phyloP scores from a whole-genome alignment of 2,329 filamentous ascomycete species.

The Cordyceps cateniannulata region DNA sequence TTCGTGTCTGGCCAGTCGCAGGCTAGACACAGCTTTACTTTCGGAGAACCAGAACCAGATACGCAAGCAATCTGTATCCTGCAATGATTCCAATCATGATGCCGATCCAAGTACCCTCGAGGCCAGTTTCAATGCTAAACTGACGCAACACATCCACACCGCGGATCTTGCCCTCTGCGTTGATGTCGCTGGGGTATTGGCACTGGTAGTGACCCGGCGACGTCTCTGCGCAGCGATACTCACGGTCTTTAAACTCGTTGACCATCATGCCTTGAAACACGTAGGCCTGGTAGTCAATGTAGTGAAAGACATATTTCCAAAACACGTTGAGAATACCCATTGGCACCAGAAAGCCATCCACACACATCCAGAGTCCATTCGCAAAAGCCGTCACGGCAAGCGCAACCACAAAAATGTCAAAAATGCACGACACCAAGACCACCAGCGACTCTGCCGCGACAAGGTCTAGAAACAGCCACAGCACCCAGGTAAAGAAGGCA shows the following conservation, averaged over 20 bases:
- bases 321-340: constrained; percentile 70
- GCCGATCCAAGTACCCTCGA: constrained; percentile 70
- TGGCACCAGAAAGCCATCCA: constrained; percentile 74
- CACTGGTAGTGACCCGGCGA: constrained; percentile 50
- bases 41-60: constrained; percentile 12
- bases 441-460: constrained; percentile 77
- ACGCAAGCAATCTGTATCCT: constrained; percentile 53
- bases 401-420: constrained; percentile 73
- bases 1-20: too few species aligned
- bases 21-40: too few species aligned
- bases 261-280: constrained; percentile 94
- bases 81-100: constrained; percentile 70
- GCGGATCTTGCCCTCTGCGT: constrained; percentile 59
- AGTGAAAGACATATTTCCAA: constrained; percentile 82
- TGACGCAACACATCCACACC: constrained; percentile 62
- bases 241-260: constrained; percentile 67
- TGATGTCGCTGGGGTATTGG: constrained; percentile 61
- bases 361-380: constrained; percentile 86
- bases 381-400: constrained; percentile 77
- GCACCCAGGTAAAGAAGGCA: constrained; percentile 70
- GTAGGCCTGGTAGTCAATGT: constrained; percentile 81
- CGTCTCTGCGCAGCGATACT: constrained; percentile 49
- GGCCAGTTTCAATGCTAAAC: constrained; percentile 62
- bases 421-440: constrained; percentile 64
- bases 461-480: constrained; percentile 82